Percentiles rank a stretch among this genome's conserved stretches.
Evolutionary conservation across 2,329 filamentous ascomycete genomes (phyloP).

Genomic region (Bipolaris victoriae): DNA sequence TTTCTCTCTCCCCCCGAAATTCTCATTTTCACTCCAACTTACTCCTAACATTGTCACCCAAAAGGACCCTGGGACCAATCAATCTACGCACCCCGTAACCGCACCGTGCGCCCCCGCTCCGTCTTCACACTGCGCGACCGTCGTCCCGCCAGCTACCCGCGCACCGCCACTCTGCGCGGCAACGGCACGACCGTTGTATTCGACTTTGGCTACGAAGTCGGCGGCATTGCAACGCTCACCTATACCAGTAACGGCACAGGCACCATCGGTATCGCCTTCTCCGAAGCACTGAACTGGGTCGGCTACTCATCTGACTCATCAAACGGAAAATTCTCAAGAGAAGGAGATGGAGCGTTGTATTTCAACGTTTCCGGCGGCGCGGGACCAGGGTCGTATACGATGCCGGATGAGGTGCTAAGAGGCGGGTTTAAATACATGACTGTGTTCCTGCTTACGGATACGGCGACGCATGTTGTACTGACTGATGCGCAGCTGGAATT

Average conservation of each 20-base stretch:
- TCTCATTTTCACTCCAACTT: background rate
- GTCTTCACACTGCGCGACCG: slow-evolving; percentile 48
- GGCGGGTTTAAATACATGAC: slow-evolving; percentile 63
- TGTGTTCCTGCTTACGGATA: slow-evolving; percentile 50
- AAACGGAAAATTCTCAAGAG: slow-evolving; percentile 49
- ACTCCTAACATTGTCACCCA: background rate
- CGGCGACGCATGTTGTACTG: slow-evolving; percentile 47
- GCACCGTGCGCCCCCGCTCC: slow-evolving; percentile 57
- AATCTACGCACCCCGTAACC: slow-evolving; percentile 62
- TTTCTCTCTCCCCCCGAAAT: background rate
- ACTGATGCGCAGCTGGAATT: slow-evolving; percentile 53
- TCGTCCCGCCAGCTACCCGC: slow-evolving; percentile 34
- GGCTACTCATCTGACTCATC: slow-evolving; percentile 54
- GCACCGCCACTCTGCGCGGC: slow-evolving; percentile 42
- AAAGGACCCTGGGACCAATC: slow-evolving; percentile 63
- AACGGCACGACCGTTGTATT: slow-evolving; percentile 63
- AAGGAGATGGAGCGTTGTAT: slow-evolving; percentile 55
- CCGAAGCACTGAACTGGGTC: slow-evolving; percentile 52
- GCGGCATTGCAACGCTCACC: slow-evolving; percentile 60
- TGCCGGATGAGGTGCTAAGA: slow-evolving; percentile 54
- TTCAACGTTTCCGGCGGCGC: slow-evolving; percentile 46
- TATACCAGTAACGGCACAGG: slow-evolving; percentile 54
- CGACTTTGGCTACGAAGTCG: slow-evolving; percentile 66
- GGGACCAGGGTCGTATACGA: slow-evolving; percentile 49
- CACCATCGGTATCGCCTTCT: slow-evolving; percentile 50